Percentiles rank a stretch among this genome's conserved stretches.
Evolutionary conservation across 192 early-diverging fungal genomes (phyloP).

Genomic region (Dissophora ornata): DNA sequence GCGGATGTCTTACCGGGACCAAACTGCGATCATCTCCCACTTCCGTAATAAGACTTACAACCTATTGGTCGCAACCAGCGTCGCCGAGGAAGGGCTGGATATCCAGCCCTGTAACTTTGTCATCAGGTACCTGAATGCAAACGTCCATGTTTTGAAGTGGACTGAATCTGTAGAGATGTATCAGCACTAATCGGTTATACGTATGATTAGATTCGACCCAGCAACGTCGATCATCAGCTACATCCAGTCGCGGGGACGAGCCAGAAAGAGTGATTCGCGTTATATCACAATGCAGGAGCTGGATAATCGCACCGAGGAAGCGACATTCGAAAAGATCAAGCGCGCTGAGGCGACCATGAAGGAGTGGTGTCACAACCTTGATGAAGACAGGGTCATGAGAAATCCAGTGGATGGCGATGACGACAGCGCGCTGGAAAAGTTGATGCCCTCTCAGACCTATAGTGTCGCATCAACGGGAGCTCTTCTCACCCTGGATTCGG

Average conservation of each 20-base stretch:
- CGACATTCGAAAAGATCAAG: constrained; percentile 51
- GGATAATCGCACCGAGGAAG: constrained; percentile 54
- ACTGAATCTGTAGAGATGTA: too few relatives aligned
- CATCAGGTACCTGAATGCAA: constrained; percentile 63
- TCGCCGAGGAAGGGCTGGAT: constrained; percentile 96
- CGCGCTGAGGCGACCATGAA: constrained; percentile 68
- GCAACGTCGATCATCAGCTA: constrained; percentile 78
- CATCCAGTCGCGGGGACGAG: constrained; percentile 93
- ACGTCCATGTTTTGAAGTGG: background rate
- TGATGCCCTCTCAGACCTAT: constrained; percentile 57
- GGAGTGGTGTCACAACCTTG: constrained; percentile 66
- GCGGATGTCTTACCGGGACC: constrained; percentile 62
- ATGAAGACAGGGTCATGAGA: constrained; percentile 51
- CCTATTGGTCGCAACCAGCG: constrained; percentile 89
- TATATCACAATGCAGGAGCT: constrained; percentile 81
- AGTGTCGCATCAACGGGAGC: constrained; percentile 75
- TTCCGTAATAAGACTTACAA: constrained; percentile 80
- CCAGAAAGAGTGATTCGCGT: constrained; percentile 75
- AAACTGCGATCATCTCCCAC: constrained; percentile 69
- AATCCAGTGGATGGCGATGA: constrained; percentile 10
- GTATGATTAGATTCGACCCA: constrained; percentile 74
- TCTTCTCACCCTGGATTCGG: constrained; percentile 73
- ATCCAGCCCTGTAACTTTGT: constrained; percentile 93
- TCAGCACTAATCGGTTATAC: background rate
- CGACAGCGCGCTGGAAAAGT: constrained; percentile 8